Percentiles rank a stretch among this genome's conserved stretches.
These are phyloP conservation scores for Boletus bicolor DNA, from an alignment of 768 basidiomycete genomes.

Conservation along the genomic window DNA sequence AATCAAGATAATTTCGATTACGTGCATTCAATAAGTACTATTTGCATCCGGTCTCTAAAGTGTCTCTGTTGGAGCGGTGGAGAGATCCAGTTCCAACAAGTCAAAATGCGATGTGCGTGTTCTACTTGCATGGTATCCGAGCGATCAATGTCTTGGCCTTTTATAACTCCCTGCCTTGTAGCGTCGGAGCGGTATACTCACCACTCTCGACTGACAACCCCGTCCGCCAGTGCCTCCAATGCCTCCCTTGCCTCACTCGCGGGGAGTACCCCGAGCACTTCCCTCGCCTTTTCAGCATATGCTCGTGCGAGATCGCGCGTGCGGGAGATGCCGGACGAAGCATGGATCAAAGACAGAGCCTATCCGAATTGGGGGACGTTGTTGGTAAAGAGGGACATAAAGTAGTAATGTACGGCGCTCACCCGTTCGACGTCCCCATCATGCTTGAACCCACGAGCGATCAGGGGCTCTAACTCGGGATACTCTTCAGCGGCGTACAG, in stretches of 20 bases:
- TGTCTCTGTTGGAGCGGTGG: neutral
- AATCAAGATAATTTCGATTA: neutral
- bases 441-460: slow-evolving; percentile 71
- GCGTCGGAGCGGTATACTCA: slow-evolving; percentile 18
- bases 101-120: neutral
- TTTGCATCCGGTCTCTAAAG: neutral
- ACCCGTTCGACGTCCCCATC: slow-evolving; percentile 82
- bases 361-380: slow-evolving; percentile 25
- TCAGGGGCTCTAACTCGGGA: slow-evolving; percentile 70
- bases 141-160: neutral
- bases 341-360: slow-evolving; percentile 57
- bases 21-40: slow-evolving; percentile 1
- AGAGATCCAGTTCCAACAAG: neutral
- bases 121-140: slow-evolving; percentile 3
- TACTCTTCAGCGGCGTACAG: slow-evolving; percentile 86
- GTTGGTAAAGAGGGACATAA: neutral
- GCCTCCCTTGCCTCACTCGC: slow-evolving; percentile 77
- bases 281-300: slow-evolving; percentile 76
- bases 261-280: slow-evolving; percentile 66
- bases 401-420: slow-evolving; percentile 21
- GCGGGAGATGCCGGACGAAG: slow-evolving; percentile 72
- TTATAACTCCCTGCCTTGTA: neutral
- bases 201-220: slow-evolving; percentile 60
- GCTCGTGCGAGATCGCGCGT: slow-evolving; percentile 72
- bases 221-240: slow-evolving; percentile 67